Evolutionary conservation across 768 basidiomycete genomes (phyloP).

Genomic region (Mycena rosella): DNA sequence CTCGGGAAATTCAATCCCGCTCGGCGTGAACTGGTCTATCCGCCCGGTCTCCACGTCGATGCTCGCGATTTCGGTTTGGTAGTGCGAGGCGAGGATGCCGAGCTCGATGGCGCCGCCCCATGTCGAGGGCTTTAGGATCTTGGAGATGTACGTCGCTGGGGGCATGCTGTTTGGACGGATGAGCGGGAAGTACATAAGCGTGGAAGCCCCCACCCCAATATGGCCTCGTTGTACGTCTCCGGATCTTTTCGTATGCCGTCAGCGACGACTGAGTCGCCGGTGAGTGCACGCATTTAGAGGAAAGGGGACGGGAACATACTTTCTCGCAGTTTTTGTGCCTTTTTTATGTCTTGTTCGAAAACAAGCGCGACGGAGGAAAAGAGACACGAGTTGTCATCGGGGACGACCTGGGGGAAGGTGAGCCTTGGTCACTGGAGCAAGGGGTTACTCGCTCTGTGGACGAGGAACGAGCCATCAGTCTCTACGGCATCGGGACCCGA

Average conservation of each 20-base stretch:
- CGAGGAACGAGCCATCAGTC: constrained; percentile 72
- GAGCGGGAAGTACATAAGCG: background rate
- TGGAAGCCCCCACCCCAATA: constrained; percentile 76
- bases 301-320: constrained; percentile 59
- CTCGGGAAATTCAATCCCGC: constrained; percentile 50
- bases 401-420: constrained; percentile 71
- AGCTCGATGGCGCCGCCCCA: constrained; percentile 99
- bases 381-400: constrained; percentile 98
- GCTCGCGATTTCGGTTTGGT: constrained; percentile 86
- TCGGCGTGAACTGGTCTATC: constrained; percentile 83
- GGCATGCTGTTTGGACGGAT: constrained; percentile 53
- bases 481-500: constrained; percentile 70
- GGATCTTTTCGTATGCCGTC: constrained; percentile 81
- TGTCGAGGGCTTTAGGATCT: constrained; percentile 81
- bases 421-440: background rate
- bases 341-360: constrained; percentile 85
- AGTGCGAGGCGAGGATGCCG: constrained; percentile 85
- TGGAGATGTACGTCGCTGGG: constrained; percentile 79
- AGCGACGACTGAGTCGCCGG: constrained; percentile 75
- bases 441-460: constrained; percentile 72
- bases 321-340: constrained; percentile 77
- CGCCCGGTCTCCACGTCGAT: constrained; percentile 95
- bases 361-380: constrained; percentile 90
- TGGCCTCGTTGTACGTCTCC: constrained; percentile 83
- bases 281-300: background rate